Base-by-base conservation (phyloP, 2,329 filamentous ascomycete genomes). In the Diaporthe sp. region DNA sequence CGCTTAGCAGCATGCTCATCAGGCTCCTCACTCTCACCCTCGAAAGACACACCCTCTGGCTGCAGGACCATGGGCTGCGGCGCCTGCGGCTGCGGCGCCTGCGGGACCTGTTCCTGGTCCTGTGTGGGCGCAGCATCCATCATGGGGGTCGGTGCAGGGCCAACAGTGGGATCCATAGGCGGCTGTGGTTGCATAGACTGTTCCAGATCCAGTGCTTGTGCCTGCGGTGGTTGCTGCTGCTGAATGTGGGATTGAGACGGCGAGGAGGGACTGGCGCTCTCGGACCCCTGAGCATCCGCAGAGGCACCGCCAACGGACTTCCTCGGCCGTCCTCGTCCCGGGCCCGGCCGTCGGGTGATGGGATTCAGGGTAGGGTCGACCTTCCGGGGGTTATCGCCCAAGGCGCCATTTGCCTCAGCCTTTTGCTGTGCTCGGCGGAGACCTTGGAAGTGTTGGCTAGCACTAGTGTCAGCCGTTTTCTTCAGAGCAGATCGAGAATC, bases 401-500 rank as follows among this genome's bases (percentile, higher is more conserved):
- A 61, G 31, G 80, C 74, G 12, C 85, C 83, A 75, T 83, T 85
- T 7, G 83, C 72, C 25, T 90, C 89, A 25, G 84, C 80, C 79
- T 91, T 91, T 78, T 89, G 87, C 79, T 90, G 88, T 31, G 88
- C 86, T 57, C 90, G 84, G 37, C 90, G 85, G 25, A 92, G 85
- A 39, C 90, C 89, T 79, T 92, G 90, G 75, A 92, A 92, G 79
- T 92, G 90, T 85, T 92, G 90, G 51, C 90, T 92, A 61, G 28
- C 17, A n/a, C 9, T 39, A n/a, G 62, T 39, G 76, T 80, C 53
- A 81, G 78, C 62, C 51, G n/a, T 44, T 5, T 9, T 42, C 22
- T 15, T 19, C 28, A 25, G 12, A 72, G 12, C 31, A 31, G 34
- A 71, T 25, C 37, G 57, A 46, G 31, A 55, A 55, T 37, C 34